These are phyloP conservation scores for Dalbergia cochinchinensis DNA, from an alignment of 306 rosid genomes.

Conservation along the genomic window DNA sequence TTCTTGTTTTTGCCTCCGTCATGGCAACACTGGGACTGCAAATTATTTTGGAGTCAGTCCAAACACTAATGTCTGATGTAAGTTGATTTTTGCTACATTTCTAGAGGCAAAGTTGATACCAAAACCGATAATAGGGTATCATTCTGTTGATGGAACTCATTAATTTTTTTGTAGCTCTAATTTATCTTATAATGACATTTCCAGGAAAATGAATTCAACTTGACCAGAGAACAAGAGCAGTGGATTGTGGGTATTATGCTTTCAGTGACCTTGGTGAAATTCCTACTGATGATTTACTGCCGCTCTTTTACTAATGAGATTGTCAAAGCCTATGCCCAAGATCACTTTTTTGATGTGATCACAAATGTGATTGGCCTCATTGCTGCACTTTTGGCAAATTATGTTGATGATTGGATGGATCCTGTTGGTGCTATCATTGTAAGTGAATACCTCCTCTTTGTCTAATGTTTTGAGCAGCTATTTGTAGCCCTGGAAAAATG, in stretches of 20 bases:
- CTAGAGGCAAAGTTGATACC: slow-evolving; percentile 7
- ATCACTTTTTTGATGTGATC: slow-evolving; percentile 96
- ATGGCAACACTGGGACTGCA: slow-evolving; percentile 99
- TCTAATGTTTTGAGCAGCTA: slow-evolving; percentile 27
- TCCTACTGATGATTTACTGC: slow-evolving; percentile 78
- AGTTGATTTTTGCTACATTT: slow-evolving; percentile 49
- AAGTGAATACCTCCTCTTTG: slow-evolving; percentile 51
- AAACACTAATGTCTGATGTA: slow-evolving; percentile 71
- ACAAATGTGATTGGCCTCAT: slow-evolving; percentile 93
- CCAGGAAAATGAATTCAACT: slow-evolving; percentile 70
- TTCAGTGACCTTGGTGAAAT: slow-evolving; percentile 85
- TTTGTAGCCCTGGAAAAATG: neutral
- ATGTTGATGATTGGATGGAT: slow-evolving; percentile 87
- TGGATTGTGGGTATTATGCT: slow-evolving; percentile 99
- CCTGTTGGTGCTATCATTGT: slow-evolving; percentile 98
- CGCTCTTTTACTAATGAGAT: slow-evolving; percentile 90
- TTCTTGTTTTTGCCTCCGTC: slow-evolving; percentile 98
- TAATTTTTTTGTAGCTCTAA: slow-evolving; percentile 19
- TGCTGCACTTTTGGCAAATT: slow-evolving; percentile 93
- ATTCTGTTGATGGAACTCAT: slow-evolving; percentile 11
- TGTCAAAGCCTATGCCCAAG: slow-evolving; percentile 95
- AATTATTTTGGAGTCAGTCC: slow-evolving; percentile 91
- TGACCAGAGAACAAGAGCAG: slow-evolving; percentile 79
- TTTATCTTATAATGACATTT: slow-evolving; percentile 13
- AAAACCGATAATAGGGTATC: neutral